Evolutionary conservation across 441 rosid species (phyloP).

Genomic region (Adansonia grandidieri): DNA sequence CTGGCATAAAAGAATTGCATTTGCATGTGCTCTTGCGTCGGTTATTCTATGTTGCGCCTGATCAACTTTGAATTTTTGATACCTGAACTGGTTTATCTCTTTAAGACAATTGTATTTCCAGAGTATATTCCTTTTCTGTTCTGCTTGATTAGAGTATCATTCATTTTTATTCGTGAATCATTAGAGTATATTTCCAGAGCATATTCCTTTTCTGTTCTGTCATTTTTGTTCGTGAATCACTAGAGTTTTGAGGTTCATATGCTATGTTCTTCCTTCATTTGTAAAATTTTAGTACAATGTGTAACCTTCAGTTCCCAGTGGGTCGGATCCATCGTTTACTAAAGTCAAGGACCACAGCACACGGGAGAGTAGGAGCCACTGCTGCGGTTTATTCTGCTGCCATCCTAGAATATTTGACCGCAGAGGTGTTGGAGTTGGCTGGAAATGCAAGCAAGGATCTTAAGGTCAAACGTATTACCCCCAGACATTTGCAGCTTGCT

Average conservation of each 20-base stretch:
- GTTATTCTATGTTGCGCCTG: not conserved
- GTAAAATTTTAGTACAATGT: not conserved
- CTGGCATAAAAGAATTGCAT: not conserved
- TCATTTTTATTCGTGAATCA: too few relatives aligned
- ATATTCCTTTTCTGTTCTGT: too few relatives aligned
- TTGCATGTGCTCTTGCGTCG: not conserved
- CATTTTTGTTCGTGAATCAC: too few relatives aligned
- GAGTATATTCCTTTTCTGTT: too few relatives aligned
- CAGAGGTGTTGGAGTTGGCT: slow-evolving; percentile 34
- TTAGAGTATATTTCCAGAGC: too few relatives aligned
- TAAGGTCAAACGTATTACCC: slow-evolving; percentile 52
- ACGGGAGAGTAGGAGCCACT: slow-evolving; percentile 79
- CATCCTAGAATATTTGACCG: slow-evolving; percentile 18
- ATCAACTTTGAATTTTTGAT: not conserved
- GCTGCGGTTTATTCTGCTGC: slow-evolving; percentile 51
- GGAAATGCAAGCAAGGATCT: slow-evolving; percentile 85
- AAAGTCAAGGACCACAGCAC: slow-evolving; percentile 64
- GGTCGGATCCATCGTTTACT: slow-evolving; percentile 64
- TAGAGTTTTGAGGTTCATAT: not conserved
- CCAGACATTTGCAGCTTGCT: slow-evolving; percentile 77
- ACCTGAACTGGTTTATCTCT: not conserved
- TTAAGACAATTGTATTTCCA: too few relatives aligned
- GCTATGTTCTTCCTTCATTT: too few relatives aligned
- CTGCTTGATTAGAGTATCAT: too few relatives aligned
- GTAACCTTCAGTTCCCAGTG: slow-evolving; percentile 61